Base-by-base conservation (phyloP, 1,139 yeast species). In the Debaryomyces subglobosus region DNA sequence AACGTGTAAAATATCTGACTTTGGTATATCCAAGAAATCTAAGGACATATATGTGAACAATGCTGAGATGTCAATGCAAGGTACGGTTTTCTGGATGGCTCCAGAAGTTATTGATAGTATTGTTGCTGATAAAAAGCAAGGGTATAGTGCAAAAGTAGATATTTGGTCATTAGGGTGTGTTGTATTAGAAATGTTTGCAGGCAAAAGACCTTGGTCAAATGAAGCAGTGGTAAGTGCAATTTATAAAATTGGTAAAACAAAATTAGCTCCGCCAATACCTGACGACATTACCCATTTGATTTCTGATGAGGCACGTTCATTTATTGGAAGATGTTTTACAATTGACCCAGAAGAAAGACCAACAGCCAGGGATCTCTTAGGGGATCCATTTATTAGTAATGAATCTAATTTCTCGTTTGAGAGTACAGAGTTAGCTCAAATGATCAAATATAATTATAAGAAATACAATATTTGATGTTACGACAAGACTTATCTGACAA, bases 21-120 rank as follows among this genome's bases (percentile, higher is more conserved):
- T 95, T 72, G 99, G 99, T 37, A 95, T 95, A 49, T 91, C 98
- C 43, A 92, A 91, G 62, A 82, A 86, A 47, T 88, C 96, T 0
- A 80, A 83, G 53, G 94, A 94, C 63, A 89, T 94, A 37, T 94
- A 94, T 65, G 85, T 89, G 23, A 92, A 94, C 62, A 86, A 89
- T 59, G 92, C 97, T 2, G 97, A 90, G 50, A 89, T 92, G 96
- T 92, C 98, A 12, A 88, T 87, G 94, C 97, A 95, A 68, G 99
- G 99, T 18, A 92, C 99, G 0, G 92, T 95, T 2, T 95, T 92
- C 64, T 95, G 99, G 99, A 95, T 95, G 99, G 99, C 99, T 0
- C 99, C 99, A 0, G 99, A 95, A 64, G 97, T 95, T 52, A 91
- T 95, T 49, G 90, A 89, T 62, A 85, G 85, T 57, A 84, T 83